Base-by-base conservation (phyloP, 2,329 filamentous ascomycete genomes). In the Talaromyces atroroseus region DNA sequence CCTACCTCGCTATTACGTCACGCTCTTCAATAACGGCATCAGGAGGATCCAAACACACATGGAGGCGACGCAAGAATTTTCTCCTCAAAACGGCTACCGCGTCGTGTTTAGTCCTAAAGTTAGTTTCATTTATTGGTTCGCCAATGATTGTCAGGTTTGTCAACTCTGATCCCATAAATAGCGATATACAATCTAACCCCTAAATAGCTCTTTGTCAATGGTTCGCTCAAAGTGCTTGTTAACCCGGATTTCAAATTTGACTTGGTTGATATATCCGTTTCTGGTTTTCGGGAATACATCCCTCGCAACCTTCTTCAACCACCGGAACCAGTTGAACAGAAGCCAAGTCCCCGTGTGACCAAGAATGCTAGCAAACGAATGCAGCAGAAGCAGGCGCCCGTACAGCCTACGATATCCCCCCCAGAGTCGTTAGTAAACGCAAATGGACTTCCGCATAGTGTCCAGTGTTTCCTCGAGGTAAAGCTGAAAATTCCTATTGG, bases 111-210 rank as follows among this genome's bases (percentile, higher is more conserved):
- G 89, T 66, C 76, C 77, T 23, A 88, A 85, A 65, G 85, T 90
- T 24, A 94, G 85, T 65, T 83, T 97, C 57, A 87, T 94, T 5
- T 95, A 96, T 69, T 95, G 89, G 83, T 96, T 92, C 66, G 84
- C 88, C 52, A 90, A 88, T 60, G 88, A 87, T 52, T 88, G 87
- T 59, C 90, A 94, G 68, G 89, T 92, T 79, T 73, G 83, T 78
- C 6, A 44, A 7, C 29, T 48, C n/a, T 36, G 36, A 16, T 44
- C 23, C 14, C 34, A 34, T 49, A 49, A 29, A 12, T 32, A 7
- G 26, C 8, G 24, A 45, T 20, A 18, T 40, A 26, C 49, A 18
- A 24, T 49, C 60, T 58, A 58, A 47, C 26, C 11, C 10, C 12
- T n/a, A 34, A 32, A 18, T 61, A 92, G 86, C 78, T 95, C 40